Base-by-base conservation (phyloP, 1,284 basidiomycete species). In the Irpex sp. region DNA sequence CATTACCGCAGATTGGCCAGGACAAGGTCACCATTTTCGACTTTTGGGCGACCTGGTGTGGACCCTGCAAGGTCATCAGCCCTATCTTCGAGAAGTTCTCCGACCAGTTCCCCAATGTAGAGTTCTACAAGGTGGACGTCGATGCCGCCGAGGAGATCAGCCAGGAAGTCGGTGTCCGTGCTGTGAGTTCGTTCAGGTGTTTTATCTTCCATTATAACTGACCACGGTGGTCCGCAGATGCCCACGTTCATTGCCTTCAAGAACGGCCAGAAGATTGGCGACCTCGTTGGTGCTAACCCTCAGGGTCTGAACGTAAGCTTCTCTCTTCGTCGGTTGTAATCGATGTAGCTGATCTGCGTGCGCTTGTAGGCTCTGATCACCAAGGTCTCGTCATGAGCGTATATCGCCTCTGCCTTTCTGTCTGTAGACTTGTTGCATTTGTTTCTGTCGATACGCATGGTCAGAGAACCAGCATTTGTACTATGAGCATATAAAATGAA, bases 61-160 rank as follows among this genome's bases (percentile, higher is more conserved):
- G 84, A 56, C 89, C 89, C 40, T 94, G 94, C 85, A 87, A 82
- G 73, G 75, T 86, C 68, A 94, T 93, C 80, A 85, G 87, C 57
- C 89, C 92, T 60, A 79, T 93, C 69, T 93, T 95, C 73, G 88
- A 91, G 77, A 87, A 88, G 77, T 75, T 93, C 62, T 81, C 87
- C 7, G 48, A 62, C 0, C 76, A 82, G 68, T 78, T 72, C 71
- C 68, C 83, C 60, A 75, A 80, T 36, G 82, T 93, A 76, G 80
- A 78, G 62, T 92, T 89, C 77, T 92, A 88, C 84, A 95, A 95
- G 79, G 89, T 96, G 69, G 90, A 94, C 75, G 85, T 91, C 58
- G 92, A 94, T 72, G 82, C 77, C 54, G 82, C 81, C 59, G 67
- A 72, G 9, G 78, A 82, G 4, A 82, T 88, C 63, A 74, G 82